Conservation (phyloP, 306 rosid genomes). For the Dryas octopetala region DNA sequence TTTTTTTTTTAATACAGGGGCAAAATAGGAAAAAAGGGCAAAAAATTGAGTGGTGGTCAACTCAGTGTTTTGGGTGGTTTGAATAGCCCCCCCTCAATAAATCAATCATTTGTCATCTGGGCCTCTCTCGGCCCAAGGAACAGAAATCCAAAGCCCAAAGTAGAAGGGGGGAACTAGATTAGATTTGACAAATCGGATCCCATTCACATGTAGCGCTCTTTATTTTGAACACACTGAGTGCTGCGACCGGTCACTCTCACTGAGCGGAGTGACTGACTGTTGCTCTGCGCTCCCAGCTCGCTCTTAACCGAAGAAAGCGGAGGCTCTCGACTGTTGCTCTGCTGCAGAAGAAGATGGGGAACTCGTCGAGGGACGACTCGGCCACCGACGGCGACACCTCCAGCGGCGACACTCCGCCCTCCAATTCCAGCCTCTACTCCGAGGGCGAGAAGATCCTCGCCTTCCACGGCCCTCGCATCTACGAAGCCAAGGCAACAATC, state of each 20-base stretch:
- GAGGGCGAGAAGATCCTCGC: conserved; percentile 91
- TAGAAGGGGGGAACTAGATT: not conserved
- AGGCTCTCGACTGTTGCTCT: not conserved
- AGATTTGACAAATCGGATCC: not conserved
- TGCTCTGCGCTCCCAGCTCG: not conserved
- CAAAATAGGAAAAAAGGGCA: no score
- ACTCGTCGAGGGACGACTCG: conserved; percentile 67
- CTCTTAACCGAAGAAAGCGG: not conserved
- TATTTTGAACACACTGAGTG: not conserved
- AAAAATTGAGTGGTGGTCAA: no score
- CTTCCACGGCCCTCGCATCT: conserved; percentile 87
- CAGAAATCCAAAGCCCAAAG: not conserved
- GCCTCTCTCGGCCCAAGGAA: not conserved
- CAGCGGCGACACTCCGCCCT: conserved; percentile 59
- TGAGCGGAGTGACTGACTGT: not conserved
- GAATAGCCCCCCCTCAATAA: no score
- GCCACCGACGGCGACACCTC: conserved; percentile 68
- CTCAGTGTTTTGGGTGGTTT: no score
- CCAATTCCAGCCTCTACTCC: conserved; percentile 49
- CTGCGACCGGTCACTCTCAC: not conserved
- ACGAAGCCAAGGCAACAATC: conserved; percentile 76
- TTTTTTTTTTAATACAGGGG: no score
- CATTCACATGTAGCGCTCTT: not conserved
- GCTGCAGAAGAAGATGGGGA: conserved; percentile 46
- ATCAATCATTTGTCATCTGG: no score